phyloP scores from a whole-genome alignment of 139 green algal species.

The Chlamydomonas schloesseri region DNA sequence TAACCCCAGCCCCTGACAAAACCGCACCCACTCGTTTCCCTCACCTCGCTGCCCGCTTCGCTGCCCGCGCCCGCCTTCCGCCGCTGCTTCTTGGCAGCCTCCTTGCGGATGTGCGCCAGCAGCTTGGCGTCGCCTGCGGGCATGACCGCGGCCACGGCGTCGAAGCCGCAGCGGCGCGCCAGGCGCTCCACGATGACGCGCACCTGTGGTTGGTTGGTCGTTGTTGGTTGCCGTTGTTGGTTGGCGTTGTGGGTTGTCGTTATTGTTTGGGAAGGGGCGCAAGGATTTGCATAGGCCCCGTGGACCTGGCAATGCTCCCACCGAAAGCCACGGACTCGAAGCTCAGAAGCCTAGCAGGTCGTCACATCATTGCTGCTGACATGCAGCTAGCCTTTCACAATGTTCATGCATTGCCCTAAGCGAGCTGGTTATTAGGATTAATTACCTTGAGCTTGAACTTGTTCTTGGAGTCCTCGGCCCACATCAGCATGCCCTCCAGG shows the following conservation, averaged over 20 bases:
- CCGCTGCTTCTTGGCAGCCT: conserved; percentile 68
- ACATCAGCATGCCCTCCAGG: conserved; percentile 92
- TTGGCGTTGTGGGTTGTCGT: no score
- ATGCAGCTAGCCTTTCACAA: no score
- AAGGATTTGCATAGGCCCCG: no score
- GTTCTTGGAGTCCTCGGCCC: conserved; percentile 95
- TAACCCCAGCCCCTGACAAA: no score
- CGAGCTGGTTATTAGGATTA: no score
- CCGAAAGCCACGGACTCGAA: no score
- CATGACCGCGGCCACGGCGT: conserved; percentile 82
- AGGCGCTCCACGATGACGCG: conserved; percentile 92
- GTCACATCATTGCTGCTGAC: no score
- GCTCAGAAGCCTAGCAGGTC: no score
- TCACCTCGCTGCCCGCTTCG: conserved; percentile 62
- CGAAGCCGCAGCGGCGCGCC: conserved; percentile 86
- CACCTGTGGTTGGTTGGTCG: conserved; percentile 58
- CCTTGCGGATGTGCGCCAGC: conserved; percentile 92
- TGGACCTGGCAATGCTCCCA: no score
- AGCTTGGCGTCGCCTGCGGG: conserved; percentile 84
- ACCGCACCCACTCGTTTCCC: not conserved
- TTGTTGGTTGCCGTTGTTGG: no score
- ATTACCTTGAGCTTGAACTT: conserved; percentile 97
- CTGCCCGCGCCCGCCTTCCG: conserved; percentile 49
- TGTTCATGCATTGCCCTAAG: no score
- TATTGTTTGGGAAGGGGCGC: no score